phyloP scores from a whole-genome alignment of 495 filamentous ascomycete genomes.

The Lineolata rhizophorae region DNA sequence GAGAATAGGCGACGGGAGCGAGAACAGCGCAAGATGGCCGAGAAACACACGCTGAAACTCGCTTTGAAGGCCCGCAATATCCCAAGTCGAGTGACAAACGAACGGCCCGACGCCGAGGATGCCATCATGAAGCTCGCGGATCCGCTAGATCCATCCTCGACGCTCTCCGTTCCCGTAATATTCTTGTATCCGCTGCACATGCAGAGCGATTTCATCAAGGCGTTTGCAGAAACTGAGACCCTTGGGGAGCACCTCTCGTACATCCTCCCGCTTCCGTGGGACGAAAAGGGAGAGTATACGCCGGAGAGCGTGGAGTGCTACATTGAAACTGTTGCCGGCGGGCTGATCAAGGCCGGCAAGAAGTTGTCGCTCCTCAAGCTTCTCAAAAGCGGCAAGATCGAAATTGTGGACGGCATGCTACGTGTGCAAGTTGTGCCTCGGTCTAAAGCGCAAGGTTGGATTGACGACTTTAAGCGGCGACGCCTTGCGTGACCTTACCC shows the following conservation, averaged over 20 bases:
- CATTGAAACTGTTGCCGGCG: conserved; percentile 61
- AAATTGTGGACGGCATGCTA: conserved; percentile 71
- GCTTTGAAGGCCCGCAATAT: conserved; percentile 63
- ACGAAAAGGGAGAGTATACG: conserved; percentile 43
- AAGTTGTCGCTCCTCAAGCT: conserved; percentile 55
- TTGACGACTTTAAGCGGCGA: conserved; percentile 60
- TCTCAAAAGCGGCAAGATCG: conserved; percentile 53
- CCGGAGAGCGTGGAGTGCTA: conserved; percentile 55
- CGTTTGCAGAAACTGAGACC: conserved; percentile 47
- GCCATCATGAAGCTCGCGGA: conserved; percentile 33
- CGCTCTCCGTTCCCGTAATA: conserved; percentile 53
- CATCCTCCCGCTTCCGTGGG: conserved; percentile 74
- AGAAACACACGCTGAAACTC: conserved; percentile 35
- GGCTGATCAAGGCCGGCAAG: conserved; percentile 75
- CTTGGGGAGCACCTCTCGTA: conserved; percentile 55
- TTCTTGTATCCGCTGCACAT: conserved; percentile 63
- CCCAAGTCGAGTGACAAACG: conserved; percentile 34
- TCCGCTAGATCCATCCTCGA: conserved; percentile 44
- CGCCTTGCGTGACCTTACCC: no score
- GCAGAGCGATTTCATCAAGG: conserved; percentile 78
- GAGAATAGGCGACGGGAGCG: conserved; percentile 21
- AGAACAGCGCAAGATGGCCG: conserved; percentile 24
- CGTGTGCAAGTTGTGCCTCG: conserved; percentile 61
- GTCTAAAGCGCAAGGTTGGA: conserved; percentile 42
- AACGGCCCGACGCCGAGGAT: conserved; percentile 61